Conservation (phyloP, 352 stramenopile species). For the Pelagophyceae sp. region DNA sequence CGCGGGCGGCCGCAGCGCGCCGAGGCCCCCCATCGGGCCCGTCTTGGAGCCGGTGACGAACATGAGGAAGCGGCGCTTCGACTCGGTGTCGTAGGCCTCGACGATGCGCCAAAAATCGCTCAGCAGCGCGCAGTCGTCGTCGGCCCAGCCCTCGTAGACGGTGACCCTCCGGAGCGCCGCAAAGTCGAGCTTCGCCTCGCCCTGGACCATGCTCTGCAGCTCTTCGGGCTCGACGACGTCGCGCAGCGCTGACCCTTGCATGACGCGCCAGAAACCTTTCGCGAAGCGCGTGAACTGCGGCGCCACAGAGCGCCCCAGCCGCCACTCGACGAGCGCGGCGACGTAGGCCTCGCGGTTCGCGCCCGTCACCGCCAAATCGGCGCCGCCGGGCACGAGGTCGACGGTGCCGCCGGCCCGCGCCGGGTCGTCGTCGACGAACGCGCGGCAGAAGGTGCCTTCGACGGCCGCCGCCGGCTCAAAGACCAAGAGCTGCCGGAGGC, state of each 20-base stretch:
- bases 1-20: slow-evolving; percentile 34
- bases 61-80: slow-evolving; percentile 59
- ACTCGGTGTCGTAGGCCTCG: slow-evolving; percentile 38
- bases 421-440: slow-evolving; percentile 14
- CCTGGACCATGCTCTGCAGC: slow-evolving; percentile 84
- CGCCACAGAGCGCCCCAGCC: slow-evolving; percentile 77
- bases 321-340: slow-evolving; percentile 77
- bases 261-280: slow-evolving; percentile 77
- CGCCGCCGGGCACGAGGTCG: slow-evolving; percentile 79
- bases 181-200: slow-evolving; percentile 62
- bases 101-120: slow-evolving; percentile 62
- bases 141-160: slow-evolving; percentile 57
- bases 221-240: slow-evolving; percentile 83
- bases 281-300: slow-evolving; percentile 78
- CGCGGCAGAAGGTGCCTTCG: slow-evolving; percentile 68
- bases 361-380: slow-evolving; percentile 77
- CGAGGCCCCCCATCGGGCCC: slow-evolving; percentile 63
- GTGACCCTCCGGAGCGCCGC: slow-evolving; percentile 48
- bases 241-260: slow-evolving; percentile 68
- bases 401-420: slow-evolving; percentile 29
- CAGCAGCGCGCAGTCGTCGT: slow-evolving; percentile 39
- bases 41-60: slow-evolving; percentile 60
- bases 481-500: slow-evolving; percentile 57
- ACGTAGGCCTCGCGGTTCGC: slow-evolving; percentile 92
- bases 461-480: slow-evolving; percentile 58